Conservation (phyloP, 768 basidiomycete genomes). For the Crassisporium funariophilum region DNA sequence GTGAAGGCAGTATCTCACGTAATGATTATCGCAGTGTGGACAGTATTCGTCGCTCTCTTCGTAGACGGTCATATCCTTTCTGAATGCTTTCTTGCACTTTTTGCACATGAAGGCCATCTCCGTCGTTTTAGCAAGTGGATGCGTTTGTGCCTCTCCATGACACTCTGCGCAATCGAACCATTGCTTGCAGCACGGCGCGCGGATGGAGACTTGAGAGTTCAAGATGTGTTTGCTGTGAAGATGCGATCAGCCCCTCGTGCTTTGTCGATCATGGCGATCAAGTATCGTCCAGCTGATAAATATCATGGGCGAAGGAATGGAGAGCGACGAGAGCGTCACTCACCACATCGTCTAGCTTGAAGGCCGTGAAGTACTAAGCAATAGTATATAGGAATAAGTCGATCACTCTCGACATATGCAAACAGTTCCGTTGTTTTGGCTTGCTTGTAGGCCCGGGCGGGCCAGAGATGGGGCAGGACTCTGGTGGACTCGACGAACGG, state of each 20-base stretch:
- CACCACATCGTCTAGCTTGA: slow-evolving; percentile 15
- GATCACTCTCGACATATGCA: too few species aligned
- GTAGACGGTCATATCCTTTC: slow-evolving; percentile 90
- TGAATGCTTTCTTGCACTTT: slow-evolving; percentile 84
- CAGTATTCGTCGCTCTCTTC: slow-evolving; percentile 99
- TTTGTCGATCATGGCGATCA: slow-evolving; percentile 3
- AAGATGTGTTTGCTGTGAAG: slow-evolving; percentile 86
- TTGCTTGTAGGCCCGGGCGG: too few species aligned
- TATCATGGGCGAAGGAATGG: slow-evolving; percentile 13
- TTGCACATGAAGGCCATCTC: slow-evolving; percentile 63
- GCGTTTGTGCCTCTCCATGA: slow-evolving; percentile 82
- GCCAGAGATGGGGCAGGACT: too few species aligned
- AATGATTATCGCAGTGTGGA: slow-evolving; percentile 98
- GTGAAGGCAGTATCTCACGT: slow-evolving; percentile 48
- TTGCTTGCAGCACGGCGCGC: slow-evolving; percentile 95
- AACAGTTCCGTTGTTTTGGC: too few species aligned
- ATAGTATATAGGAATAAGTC: not conserved
- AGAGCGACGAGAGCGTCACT: slow-evolving; percentile 1
- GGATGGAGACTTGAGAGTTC: slow-evolving; percentile 94
- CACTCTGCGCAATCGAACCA: slow-evolving; percentile 99
- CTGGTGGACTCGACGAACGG: too few species aligned
- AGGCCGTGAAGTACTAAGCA: not conserved
- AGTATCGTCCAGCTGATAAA: slow-evolving; percentile 18
- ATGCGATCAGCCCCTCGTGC: slow-evolving; percentile 18
- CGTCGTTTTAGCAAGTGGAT: slow-evolving; percentile 67